Evolutionary conservation across 805 yeast species (phyloP), one percentile per base, ranked within the genome.

Genomic region (Wickerhamomyces rabaulensis): DNA sequence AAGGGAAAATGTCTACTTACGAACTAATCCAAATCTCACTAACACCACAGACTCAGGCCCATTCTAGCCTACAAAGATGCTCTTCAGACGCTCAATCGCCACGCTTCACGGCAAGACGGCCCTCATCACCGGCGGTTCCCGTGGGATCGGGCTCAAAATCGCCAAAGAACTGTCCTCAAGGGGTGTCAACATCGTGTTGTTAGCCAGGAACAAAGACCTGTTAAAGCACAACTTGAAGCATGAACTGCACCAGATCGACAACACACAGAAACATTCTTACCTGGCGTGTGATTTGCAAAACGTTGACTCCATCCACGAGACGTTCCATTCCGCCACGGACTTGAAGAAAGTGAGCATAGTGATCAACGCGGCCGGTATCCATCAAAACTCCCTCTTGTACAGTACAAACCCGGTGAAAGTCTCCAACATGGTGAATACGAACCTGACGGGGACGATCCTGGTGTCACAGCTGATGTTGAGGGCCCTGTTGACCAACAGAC

Each of bases 61-160:
- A n/a, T n/a, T n/a, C n/a, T n/a, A n/a, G 19, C 8, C 4, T 33
- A 7, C 37, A 17, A 3, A 16, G 16, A 41, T 44, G 47, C 29
- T 39, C 13, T 41, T 43, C 35, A 40, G 21, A 20, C 29, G 47
- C 10, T 15, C 44, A 37, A 20, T 41, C 5, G 12, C 38, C 9
- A 42, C 49, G 6, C 44, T 47, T 9, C 44, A 43, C 15, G 66
- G 65, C 2, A 60, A 57, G 46, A 70, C 71, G n/a, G 83, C 82
- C 0, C 52, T 79, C 5, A 63, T 84, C 2, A 83, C 89, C 0
- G 94, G 94, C 1, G 90, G 84, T 0, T 80, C 90, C 0, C 65
- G 74, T 40, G 92, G 94, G 0, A 66, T 85, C 13, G 94, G 94
- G 0, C 64, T 69, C 4, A 72, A 73, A 0, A 74, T 86, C 16